phyloP scores from a whole-genome alignment of 495 filamentous ascomycete genomes.

The Xylaria bambusicola region DNA sequence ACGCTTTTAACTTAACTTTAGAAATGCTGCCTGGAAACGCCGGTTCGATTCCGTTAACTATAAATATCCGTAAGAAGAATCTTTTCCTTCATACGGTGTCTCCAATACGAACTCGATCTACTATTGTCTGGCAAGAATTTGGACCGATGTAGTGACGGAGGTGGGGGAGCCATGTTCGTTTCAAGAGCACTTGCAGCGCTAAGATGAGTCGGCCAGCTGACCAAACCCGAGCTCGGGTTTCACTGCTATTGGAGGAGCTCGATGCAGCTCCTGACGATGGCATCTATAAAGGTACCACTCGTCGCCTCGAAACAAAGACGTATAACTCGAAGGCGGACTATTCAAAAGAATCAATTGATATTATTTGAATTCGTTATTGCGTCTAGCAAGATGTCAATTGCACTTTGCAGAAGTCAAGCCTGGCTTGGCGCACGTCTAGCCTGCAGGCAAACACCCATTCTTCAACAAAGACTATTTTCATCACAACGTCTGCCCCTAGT shows the following conservation, averaged over 20 bases:
- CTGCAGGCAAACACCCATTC: background rate
- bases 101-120: background rate
- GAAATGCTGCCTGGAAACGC: no score
- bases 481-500: conserved; percentile 7
- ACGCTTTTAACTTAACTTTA: no score
- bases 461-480: conserved; percentile 4
- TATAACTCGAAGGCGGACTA: background rate
- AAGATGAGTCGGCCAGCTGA: background rate
- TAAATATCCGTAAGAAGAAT: no score
- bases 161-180: conserved; percentile 5
- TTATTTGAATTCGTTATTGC: background rate
- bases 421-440: conserved; percentile 3
- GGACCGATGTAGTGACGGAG: background rate
- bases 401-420: background rate
- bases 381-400: conserved; percentile 4
- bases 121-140: background rate
- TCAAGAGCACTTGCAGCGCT: conserved; percentile 9
- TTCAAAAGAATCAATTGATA: background rate
- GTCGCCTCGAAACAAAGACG: background rate
- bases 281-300: conserved; percentile 11
- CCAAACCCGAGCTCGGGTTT: conserved; percentile 19
- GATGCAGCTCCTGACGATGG: background rate
- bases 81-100: background rate
- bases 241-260: conserved; percentile 3
- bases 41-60: no score